Conservation (phyloP, 768 basidiomycete species). For the Xerocomellus amylosporus region DNA sequence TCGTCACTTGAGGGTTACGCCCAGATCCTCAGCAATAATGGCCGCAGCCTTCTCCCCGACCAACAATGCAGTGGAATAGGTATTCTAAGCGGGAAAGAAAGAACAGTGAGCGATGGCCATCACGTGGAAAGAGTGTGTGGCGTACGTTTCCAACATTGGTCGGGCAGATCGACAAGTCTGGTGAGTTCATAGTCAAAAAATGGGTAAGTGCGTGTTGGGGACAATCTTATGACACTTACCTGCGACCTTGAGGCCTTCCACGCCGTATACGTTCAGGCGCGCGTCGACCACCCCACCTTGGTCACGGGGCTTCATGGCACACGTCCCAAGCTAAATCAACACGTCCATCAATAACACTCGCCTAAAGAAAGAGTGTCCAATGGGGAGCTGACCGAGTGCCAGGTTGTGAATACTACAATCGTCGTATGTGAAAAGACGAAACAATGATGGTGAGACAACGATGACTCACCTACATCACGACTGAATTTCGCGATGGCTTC, state of each 20-base stretch:
- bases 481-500: constrained; percentile 29
- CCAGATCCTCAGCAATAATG: no score
- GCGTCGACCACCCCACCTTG: constrained; percentile 62
- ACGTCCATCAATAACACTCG: not conserved
- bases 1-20: no score
- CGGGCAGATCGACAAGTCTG: constrained; percentile 40
- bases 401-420: constrained; percentile 2
- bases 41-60: no score
- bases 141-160: constrained; percentile 24
- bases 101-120: not conserved
- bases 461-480: constrained; percentile 16
- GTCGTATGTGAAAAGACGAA: not conserved
- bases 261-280: constrained; percentile 60
- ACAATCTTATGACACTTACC: constrained; percentile 32
- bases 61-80: constrained; percentile 6
- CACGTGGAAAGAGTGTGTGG: not conserved
- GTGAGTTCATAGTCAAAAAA: not conserved
- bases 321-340: constrained; percentile 54
- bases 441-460: no score
- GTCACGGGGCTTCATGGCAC: constrained; percentile 63
- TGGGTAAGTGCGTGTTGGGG: no score
- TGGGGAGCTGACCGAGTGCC: constrained; percentile 17
- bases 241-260: constrained; percentile 57
- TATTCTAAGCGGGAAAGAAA: constrained; percentile 29
- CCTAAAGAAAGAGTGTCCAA: no score